A percentile compares a stretch with the other conserved stretches of the same genome.
phyloP scores from a whole-genome alignment of 139 green algal genomes.

The Volvox reticuliferus region DNA sequence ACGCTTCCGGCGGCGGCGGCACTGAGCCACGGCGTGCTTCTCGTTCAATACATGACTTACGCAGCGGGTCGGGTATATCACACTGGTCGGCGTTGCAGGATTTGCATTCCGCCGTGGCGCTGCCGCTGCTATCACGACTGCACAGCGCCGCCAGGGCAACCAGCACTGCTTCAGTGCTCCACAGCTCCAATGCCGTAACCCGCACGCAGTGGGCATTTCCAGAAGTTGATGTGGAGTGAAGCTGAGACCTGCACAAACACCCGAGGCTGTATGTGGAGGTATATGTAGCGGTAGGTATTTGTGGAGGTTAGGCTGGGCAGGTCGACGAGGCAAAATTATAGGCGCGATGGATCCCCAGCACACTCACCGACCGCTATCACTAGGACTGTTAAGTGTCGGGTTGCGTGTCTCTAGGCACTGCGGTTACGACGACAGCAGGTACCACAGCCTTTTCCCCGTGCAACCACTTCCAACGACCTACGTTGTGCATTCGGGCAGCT shows the following conservation, averaged over 20 bases:
- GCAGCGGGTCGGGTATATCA: conserved; percentile 13
- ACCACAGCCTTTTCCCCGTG: too few relatives aligned
- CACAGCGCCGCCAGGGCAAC: neutral
- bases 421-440: too few relatives aligned
- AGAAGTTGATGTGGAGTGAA: neutral
- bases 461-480: conserved; percentile 3
- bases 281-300: too few relatives aligned
- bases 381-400: too few relatives aligned
- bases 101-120: neutral
- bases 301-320: too few relatives aligned
- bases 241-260: conserved; percentile 8
- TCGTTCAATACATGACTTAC: neutral
- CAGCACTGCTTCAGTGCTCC: neutral
- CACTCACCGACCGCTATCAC: too few relatives aligned
- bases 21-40: neutral
- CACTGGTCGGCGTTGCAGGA: conserved; percentile 1
- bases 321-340: too few relatives aligned
- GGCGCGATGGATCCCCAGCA: too few relatives aligned
- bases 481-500: conserved; percentile 12
- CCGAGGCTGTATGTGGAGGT: neutral
- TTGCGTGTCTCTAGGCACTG: too few relatives aligned
- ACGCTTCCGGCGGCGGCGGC: neutral
- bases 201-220: neutral
- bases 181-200: neutral
- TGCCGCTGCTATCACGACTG: neutral